Conservation (phyloP, 2,329 filamentous ascomycete species). For the Colletotrichum navitas region DNA sequence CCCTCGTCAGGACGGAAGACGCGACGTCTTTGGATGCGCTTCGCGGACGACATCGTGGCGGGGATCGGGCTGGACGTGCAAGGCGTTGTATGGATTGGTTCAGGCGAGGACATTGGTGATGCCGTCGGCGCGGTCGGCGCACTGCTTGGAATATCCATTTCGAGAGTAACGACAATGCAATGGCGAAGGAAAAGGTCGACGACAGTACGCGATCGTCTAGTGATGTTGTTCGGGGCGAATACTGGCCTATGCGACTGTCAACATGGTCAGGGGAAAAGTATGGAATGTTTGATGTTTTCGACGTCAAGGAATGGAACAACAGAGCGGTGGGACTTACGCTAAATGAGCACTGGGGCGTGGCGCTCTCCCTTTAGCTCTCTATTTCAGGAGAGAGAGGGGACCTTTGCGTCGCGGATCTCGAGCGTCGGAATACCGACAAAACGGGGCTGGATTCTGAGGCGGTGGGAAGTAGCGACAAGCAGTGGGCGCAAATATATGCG, state of each 20-base stretch:
- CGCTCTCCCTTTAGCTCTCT: slow-evolving; percentile 34
- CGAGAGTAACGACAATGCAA: background rate
- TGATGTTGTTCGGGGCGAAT: slow-evolving; percentile 47
- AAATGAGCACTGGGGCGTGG: slow-evolving; percentile 46
- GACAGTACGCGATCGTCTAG: slow-evolving; percentile 49
- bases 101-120: slow-evolving; percentile 29
- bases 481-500: slow-evolving; percentile 15
- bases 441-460: background rate
- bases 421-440: slow-evolving; percentile 13
- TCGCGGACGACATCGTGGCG: slow-evolving; percentile 21
- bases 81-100: slow-evolving; percentile 32
- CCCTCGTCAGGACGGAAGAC: slow-evolving; percentile 58
- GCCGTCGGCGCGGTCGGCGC: slow-evolving; percentile 33
- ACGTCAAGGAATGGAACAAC: slow-evolving; percentile 3
- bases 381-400: background rate
- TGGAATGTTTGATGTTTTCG: background rate
- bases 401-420: slow-evolving; percentile 9
- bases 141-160: slow-evolving; percentile 39
- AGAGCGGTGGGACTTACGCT: slow-evolving; percentile 46
- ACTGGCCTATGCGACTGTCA: slow-evolving; percentile 34
- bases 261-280: slow-evolving; percentile 9
- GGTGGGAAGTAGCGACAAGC: background rate
- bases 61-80: slow-evolving; percentile 25
- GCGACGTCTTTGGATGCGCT: slow-evolving; percentile 48
- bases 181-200: slow-evolving; percentile 43